Evolutionary conservation across 1,284 basidiomycete genomes (phyloP), one percentile per base, ranked within the genome.

Genomic region (Leccinum ponderosum): DNA sequence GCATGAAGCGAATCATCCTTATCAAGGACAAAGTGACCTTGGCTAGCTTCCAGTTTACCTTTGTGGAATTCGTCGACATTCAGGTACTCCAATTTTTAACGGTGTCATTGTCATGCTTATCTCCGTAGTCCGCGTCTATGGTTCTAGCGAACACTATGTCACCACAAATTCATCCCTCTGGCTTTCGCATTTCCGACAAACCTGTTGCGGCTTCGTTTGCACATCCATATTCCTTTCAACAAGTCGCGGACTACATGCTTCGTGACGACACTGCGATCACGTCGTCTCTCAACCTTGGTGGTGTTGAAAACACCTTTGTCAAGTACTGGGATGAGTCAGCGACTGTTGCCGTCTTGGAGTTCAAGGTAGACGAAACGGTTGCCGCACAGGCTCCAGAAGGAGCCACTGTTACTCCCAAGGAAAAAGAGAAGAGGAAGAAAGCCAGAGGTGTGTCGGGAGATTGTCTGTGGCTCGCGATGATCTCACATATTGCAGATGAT

Each of bases 121-220:
- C 14, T 22, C 12, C 55, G 3, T 56, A 92, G 90, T 85, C 85
- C 56, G 89, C 91, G 57, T 82, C 89, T 2, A 79, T 84, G 1
- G 86, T 94, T 14, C 80, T 97, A 6, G 91, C 88, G 4, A 87
- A 87, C 37, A 89, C 87, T 6, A 91, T 95, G 86, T 91, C 91
- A 22, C 83, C 91, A 2, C 84, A 89, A 64, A 80, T 90, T 22
- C 93, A 96, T 73, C 94, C 95, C 0, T 86, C 87, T 27, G 94
- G 94, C 3, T 96, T 96, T 76, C 83, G 92, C 9, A 95, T 96
- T 58, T 89, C 90, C 1, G 89, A 92, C 66, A 84, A 87, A 31
- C 92, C 93, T 0, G 89, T 95, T 6, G 94, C 94, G 4, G 89
- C 90, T 6, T 95, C 93, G 9, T 96, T 95, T 73, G 94, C 93